Evolutionary conservation across 2,329 filamentous ascomycete genomes (phyloP).

Genomic region (Stachybotrys echinatus): DNA sequence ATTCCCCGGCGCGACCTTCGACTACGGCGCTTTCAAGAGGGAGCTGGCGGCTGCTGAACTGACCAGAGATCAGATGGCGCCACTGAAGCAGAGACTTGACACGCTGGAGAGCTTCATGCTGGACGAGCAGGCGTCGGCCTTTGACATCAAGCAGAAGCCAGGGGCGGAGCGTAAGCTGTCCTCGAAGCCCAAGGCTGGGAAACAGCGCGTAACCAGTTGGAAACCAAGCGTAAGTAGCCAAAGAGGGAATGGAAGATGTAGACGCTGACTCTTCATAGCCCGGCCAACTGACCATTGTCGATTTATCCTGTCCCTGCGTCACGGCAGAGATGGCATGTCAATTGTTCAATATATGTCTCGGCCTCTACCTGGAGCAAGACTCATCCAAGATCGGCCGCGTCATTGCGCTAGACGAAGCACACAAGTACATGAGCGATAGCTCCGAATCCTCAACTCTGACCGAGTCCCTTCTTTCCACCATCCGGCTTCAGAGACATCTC

Average conservation of each 20-base stretch:
- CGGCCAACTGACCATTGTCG: constrained; percentile 42
- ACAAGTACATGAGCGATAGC: constrained; percentile 64
- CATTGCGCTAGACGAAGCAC: constrained; percentile 70
- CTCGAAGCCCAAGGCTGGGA: neutral
- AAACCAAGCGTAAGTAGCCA: constrained; percentile 10
- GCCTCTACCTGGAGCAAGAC: constrained; percentile 55
- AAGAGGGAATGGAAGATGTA: neutral
- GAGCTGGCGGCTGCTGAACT: constrained; percentile 29
- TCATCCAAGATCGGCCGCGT: constrained; percentile 46
- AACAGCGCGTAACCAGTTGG: constrained; percentile 10
- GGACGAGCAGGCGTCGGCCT: neutral
- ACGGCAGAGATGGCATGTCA: constrained; percentile 62
- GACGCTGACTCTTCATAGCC: constrained; percentile 7
- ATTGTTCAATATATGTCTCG: constrained; percentile 67
- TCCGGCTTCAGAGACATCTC: constrained; percentile 67
- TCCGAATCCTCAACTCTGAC: constrained; percentile 54
- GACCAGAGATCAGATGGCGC: constrained; percentile 40
- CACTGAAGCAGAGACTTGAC: constrained; percentile 36
- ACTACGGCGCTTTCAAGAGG: constrained; percentile 43
- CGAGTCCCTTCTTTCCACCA: constrained; percentile 53
- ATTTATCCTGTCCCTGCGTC: constrained; percentile 69
- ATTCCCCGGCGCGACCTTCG: constrained; percentile 27
- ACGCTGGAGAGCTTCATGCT: constrained; percentile 46
- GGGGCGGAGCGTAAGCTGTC: neutral
- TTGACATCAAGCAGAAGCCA: neutral